Base-by-base conservation (phyloP, 2,329 filamentous ascomycete species). In the Claviceps africana region DNA sequence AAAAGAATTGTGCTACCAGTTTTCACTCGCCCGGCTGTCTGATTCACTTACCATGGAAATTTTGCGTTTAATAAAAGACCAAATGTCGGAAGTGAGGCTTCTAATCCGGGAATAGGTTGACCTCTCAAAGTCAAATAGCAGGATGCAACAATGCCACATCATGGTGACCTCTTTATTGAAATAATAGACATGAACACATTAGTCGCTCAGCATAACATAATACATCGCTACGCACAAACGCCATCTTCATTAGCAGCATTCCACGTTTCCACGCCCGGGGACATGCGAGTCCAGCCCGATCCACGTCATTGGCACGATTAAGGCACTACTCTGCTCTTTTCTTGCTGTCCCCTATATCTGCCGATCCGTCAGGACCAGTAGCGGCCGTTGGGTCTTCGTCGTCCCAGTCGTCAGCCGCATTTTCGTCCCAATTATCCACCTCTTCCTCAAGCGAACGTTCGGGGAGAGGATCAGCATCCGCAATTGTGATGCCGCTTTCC, bases 381-480 rank as follows among this genome's bases (percentile, higher is more conserved):
- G 56, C 44, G 35, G 56, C 44, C 39, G 58, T 57, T 1, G 62
- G 62, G 19, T 61, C 64, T 25, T 73, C 74, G n/a, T 77, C 75
- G 30, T 77, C 76, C 77, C 77, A 80, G 11, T 74, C 70, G 57
- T 81, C 78, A 19, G 71, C 67, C 2, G 74, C 77, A 56, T 95
- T 93, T 70, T 95, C 90, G 62, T 95, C 89, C 89, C 90, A 95
- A 59, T 91, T 88, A 63, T 95, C 90, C 8, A 95, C 78, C 70
- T 94, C 87, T 54, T 91, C 79, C 59, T 94, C 89, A 21, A 95
- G 64, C 21, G 69, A 67, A 31, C 61, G 60, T 25, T 59, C 54
- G 1, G 65, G 66, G 7, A 62, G 62, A 15, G 63, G 58, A 22
- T 19, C 51, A 25, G 33, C 45, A 31, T 3, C 62, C 25, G 51